A percentile compares a stretch with the other conserved stretches of the same genome.
phyloP scores from a whole-genome alignment of 2,329 filamentous ascomycete species.

The Thermomyces lanuginosus region DNA sequence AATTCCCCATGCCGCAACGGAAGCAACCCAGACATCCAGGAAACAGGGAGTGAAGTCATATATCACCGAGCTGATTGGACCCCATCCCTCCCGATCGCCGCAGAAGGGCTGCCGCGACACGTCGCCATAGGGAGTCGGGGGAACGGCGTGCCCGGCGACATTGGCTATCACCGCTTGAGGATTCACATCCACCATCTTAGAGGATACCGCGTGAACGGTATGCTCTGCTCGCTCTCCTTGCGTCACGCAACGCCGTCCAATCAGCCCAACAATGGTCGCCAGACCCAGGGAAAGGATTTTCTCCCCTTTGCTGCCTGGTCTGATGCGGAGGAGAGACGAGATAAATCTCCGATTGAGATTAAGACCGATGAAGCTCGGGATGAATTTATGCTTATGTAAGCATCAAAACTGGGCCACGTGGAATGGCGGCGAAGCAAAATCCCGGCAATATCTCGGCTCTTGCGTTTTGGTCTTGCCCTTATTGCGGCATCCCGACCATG shows the following conservation, averaged over 20 bases:
- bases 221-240: background rate
- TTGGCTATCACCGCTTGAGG: constrained; percentile 10
- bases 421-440: too few species aligned
- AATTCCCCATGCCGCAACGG: constrained; percentile 63
- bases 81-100: constrained; percentile 85
- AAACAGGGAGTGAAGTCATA: constrained; percentile 98
- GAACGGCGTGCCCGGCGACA: constrained; percentile 7
- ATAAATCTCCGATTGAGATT: too few species aligned
- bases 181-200: constrained; percentile 12
- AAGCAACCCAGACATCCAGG: constrained; percentile 73
- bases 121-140: constrained; percentile 8
- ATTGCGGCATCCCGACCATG: too few species aligned
- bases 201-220: constrained; percentile 4
- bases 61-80: constrained; percentile 67
- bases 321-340: too few species aligned
- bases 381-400: too few species aligned
- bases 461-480: too few species aligned
- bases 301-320: too few species aligned
- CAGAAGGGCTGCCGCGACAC: constrained; percentile 53
- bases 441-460: too few species aligned
- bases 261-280: too few species aligned
- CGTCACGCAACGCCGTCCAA: background rate
- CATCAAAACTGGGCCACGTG: too few species aligned
- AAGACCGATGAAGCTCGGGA: too few species aligned
- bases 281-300: too few species aligned